These are phyloP conservation scores for Glycine tomentella DNA, from an alignment of 306 rosid genomes.

Conservation along the genomic window DNA sequence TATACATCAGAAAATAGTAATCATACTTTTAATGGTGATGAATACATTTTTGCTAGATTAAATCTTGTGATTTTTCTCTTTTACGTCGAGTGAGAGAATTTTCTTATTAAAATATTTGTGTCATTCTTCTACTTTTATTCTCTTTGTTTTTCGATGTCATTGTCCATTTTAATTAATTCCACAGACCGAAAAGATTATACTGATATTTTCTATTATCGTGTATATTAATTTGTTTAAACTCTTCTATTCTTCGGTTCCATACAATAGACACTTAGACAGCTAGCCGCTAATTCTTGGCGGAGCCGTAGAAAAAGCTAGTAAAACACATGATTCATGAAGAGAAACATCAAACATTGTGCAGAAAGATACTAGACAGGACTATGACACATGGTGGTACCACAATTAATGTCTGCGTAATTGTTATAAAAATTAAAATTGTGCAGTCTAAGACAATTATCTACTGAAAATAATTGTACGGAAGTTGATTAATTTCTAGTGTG, in stretches of 20 bases:
- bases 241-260: not conserved
- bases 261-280: not conserved
- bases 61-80: too few species aligned
- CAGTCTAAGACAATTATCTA: not conserved
- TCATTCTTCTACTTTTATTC: too few species aligned
- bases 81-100: too few species aligned
- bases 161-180: too few species aligned
- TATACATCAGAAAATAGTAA: too few species aligned
- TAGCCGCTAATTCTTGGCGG: not conserved
- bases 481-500: constrained; percentile 27
- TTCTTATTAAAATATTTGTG: too few species aligned
- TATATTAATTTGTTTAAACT: not conserved
- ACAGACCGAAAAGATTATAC: too few species aligned
- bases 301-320: not conserved
- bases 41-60: too few species aligned
- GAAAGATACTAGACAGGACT: not conserved
- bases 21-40: too few species aligned
- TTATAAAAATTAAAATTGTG: not conserved
- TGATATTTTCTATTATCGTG: too few species aligned
- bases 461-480: constrained; percentile 34
- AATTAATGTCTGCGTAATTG: not conserved
- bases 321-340: not conserved
- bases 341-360: not conserved
- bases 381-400: constrained; percentile 25
- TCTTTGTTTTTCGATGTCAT: too few species aligned